These are phyloP conservation scores for Pulicaria dysenterica DNA, from an alignment of 129 eudicot species.

Conservation along the genomic window DNA sequence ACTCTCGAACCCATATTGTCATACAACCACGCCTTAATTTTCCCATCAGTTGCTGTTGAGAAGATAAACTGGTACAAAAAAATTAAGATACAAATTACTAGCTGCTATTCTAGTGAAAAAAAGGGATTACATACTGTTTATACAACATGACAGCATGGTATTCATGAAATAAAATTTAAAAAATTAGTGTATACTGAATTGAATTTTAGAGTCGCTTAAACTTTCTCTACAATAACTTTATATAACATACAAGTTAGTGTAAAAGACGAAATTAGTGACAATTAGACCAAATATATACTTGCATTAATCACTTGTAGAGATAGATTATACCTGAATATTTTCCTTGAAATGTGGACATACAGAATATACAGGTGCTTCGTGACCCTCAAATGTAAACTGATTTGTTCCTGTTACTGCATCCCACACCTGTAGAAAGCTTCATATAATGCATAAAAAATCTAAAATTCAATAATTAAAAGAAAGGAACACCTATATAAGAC, in stretches of 20 bases:
- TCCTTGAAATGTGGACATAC: slow-evolving; percentile 90
- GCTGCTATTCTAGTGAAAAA: background rate
- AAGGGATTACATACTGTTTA: slow-evolving; percentile 8
- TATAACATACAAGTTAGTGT: too few species aligned
- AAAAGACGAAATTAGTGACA: too few species aligned
- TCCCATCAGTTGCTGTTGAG: slow-evolving; percentile 80
- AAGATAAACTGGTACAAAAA: slow-evolving; percentile 58
- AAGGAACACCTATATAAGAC: background rate
- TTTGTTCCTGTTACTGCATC: slow-evolving; percentile 84
- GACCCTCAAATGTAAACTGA: slow-evolving; percentile 80
- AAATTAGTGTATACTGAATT: too few species aligned
- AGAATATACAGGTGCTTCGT: slow-evolving; percentile 89
- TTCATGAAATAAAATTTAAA: slow-evolving; percentile 1
- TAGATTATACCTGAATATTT: slow-evolving; percentile 61
- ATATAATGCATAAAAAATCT: slow-evolving; percentile 7
- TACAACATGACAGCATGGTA: slow-evolving; percentile 2
- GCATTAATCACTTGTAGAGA: background rate
- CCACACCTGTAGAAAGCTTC: slow-evolving; percentile 61
- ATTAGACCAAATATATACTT: too few species aligned
- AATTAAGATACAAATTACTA: slow-evolving; percentile 8
- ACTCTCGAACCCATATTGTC: slow-evolving; percentile 80
- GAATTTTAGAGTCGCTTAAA: too few species aligned
- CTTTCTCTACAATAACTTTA: too few species aligned
- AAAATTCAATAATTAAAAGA: background rate
- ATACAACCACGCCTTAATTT: slow-evolving; percentile 79